Percentiles rank a stretch among this genome's conserved stretches.
Evolutionary conservation across 2,329 filamentous ascomycete genomes (phyloP).

Genomic region (Colletotrichum graminicola): DNA sequence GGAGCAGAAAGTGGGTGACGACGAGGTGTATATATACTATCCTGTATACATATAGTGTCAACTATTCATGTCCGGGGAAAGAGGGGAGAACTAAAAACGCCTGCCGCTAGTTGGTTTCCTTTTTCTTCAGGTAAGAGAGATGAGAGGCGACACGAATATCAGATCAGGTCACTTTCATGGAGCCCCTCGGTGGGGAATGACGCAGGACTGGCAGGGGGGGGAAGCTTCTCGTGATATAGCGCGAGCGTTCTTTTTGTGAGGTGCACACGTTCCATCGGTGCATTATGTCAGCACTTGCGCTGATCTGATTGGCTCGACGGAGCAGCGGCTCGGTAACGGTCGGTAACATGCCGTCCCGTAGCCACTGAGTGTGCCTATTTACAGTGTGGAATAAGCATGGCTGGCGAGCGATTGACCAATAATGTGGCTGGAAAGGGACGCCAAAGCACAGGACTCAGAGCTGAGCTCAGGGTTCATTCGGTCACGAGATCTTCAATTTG

Average conservation of each 20-base stretch:
- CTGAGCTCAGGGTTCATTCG: too few relatives aligned
- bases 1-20: slow-evolving; percentile 19
- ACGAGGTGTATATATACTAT: too few relatives aligned
- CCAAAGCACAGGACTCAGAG: too few relatives aligned
- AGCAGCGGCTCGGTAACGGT: slow-evolving; percentile 31
- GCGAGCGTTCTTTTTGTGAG: background rate
- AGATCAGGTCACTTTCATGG: slow-evolving; percentile 41
- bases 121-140: background rate
- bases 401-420: slow-evolving; percentile 32
- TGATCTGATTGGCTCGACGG: slow-evolving; percentile 8
- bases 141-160: background rate
- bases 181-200: slow-evolving; percentile 42
- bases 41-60: background rate
- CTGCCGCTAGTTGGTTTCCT: background rate
- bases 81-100: too few relatives aligned
- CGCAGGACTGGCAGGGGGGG: slow-evolving; percentile 30
- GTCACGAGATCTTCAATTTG: slow-evolving; percentile 18
- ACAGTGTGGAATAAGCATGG: background rate
- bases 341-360: slow-evolving; percentile 19
- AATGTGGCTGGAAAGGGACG: too few relatives aligned
- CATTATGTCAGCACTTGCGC: slow-evolving; percentile 5
- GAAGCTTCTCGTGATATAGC: slow-evolving; percentile 10
- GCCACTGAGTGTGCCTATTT: too few relatives aligned
- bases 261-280: background rate
- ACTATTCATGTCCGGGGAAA: background rate